phyloP scores from a whole-genome alignment of 2,329 filamentous ascomycete genomes.

The Aureobasidium uvarum region DNA sequence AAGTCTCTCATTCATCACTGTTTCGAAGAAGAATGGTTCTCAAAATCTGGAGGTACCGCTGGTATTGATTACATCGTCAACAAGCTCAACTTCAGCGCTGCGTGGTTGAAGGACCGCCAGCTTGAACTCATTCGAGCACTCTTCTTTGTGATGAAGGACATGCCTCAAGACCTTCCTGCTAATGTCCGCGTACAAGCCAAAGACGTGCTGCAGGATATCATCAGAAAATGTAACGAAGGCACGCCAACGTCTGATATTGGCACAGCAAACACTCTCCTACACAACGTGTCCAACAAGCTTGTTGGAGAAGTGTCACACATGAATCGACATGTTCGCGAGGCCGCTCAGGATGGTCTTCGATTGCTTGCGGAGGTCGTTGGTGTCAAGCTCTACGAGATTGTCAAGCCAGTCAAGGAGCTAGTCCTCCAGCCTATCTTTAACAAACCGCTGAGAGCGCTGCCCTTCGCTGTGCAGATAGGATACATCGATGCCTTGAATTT shows the following conservation, averaged over 20 bases:
- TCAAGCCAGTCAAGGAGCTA: slow-evolving; percentile 85
- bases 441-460: slow-evolving; percentile 88
- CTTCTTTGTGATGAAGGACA: slow-evolving; percentile 97
- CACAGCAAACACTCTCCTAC: slow-evolving; percentile 64
- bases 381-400: slow-evolving; percentile 80
- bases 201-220: slow-evolving; percentile 74
- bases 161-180: slow-evolving; percentile 89
- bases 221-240: slow-evolving; percentile 74
- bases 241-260: slow-evolving; percentile 76
- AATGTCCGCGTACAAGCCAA: slow-evolving; percentile 82
- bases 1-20: slow-evolving; percentile 90
- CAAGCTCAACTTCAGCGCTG: slow-evolving; percentile 76
- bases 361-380: slow-evolving; percentile 76
- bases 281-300: slow-evolving; percentile 77
- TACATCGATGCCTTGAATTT: slow-evolving; percentile 98
- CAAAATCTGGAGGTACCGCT: slow-evolving; percentile 86
- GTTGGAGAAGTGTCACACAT: slow-evolving; percentile 89
- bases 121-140: slow-evolving; percentile 87
- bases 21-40: slow-evolving; percentile 98
- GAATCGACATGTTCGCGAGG: slow-evolving; percentile 90
- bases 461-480: slow-evolving; percentile 93
- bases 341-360: slow-evolving; percentile 75
- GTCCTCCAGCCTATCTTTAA: slow-evolving; percentile 90
- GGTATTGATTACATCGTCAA: slow-evolving; percentile 88
- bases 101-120: slow-evolving; percentile 79